Base-by-base conservation (phyloP, 306 rosid genomes). In the Medicago lupulina region DNA sequence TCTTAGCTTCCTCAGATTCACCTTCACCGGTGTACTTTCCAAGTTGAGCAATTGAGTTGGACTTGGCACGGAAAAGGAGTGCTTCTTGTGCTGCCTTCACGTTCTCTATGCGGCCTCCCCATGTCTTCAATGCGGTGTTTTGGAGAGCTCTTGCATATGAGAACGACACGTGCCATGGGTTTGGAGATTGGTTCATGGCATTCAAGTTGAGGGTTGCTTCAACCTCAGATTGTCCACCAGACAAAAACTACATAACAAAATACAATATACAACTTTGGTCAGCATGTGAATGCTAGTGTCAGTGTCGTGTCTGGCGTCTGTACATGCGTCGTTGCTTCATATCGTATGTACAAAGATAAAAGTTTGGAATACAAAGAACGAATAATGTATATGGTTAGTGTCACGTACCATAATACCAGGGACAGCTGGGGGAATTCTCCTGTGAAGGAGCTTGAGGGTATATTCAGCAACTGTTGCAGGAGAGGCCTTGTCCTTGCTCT, bases 81-180 rank as follows among this genome's bases (percentile, higher is more conserved):
- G 87, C 25, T 38, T 90, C 95, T 81, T 94, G 98, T 18, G 97
- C 98, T 0, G 89, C 92, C 85, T 84, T 75, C 76, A 94, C 93
- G 7, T 92, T 92, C 88, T 94, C 98, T 0, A 90, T 85, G 51
- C 89, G 82, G 43, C 98, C 98, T 54, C 92, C 98, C 98, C 98
- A 94, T 62, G 89, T 88, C 88, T 94, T 92, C 90, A 94, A 76
- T 86, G 83, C 62, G 1, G 98, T 92, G 91, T 94, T 94, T 82
- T 92, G 97, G 65, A 94, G 97, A 38, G 98, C 98, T 86, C 98
- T 91, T 21, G 97, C 98, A 15, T 90, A 94, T 36, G 98, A 94
- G 93, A 94, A 94, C 0, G 98, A 92, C 85, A 94, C 97, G 3
- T 92, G 98, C 98, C 98, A 94, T 43, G 97, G 98, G 91, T 90